Evolutionary conservation across 1,284 basidiomycete species (phyloP).

Genomic region (Cryptococcus amylolentus): DNA sequence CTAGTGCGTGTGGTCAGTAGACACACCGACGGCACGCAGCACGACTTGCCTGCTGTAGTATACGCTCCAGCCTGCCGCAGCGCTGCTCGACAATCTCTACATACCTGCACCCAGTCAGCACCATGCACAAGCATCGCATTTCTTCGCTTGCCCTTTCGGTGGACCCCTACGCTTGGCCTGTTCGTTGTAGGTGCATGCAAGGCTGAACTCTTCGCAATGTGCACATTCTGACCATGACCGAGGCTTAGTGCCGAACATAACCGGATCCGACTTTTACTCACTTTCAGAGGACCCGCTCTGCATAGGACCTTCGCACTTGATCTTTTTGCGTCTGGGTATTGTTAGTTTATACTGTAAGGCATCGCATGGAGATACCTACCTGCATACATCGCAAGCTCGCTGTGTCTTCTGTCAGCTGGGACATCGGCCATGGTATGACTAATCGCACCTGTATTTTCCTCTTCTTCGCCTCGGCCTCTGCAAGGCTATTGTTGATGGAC

Average conservation of each 20-base stretch:
- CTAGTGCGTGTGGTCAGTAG: slow-evolving; percentile 46
- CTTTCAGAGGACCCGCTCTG: slow-evolving; percentile 34
- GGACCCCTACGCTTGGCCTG: slow-evolving; percentile 79
- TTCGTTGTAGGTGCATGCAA: slow-evolving; percentile 70
- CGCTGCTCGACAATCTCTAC: slow-evolving; percentile 69
- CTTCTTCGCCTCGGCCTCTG: slow-evolving; percentile 24
- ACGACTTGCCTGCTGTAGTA: slow-evolving; percentile 57
- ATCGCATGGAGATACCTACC: slow-evolving; percentile 1
- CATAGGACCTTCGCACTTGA: slow-evolving; percentile 50
- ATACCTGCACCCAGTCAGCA: slow-evolving; percentile 52
- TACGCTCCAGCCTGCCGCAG: slow-evolving; percentile 66
- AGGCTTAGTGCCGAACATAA: neutral
- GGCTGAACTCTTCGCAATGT: slow-evolving; percentile 68
- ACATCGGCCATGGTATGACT: neutral
- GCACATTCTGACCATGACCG: slow-evolving; percentile 56
- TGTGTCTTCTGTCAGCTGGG: slow-evolving; percentile 9
- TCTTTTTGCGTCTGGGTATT: slow-evolving; percentile 37
- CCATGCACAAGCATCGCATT: neutral
- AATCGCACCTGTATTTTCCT: slow-evolving; percentile 27
- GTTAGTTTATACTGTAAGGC: neutral
- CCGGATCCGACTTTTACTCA: slow-evolving; percentile 14
- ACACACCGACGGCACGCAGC: neutral
- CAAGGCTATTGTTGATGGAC: neutral
- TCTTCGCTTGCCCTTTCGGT: slow-evolving; percentile 65
- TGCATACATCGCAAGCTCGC: slow-evolving; percentile 49